Evolutionary conservation across 768 basidiomycete genomes (phyloP), one percentile per base, ranked within the genome.

Genomic region (Harrya chromipes): DNA sequence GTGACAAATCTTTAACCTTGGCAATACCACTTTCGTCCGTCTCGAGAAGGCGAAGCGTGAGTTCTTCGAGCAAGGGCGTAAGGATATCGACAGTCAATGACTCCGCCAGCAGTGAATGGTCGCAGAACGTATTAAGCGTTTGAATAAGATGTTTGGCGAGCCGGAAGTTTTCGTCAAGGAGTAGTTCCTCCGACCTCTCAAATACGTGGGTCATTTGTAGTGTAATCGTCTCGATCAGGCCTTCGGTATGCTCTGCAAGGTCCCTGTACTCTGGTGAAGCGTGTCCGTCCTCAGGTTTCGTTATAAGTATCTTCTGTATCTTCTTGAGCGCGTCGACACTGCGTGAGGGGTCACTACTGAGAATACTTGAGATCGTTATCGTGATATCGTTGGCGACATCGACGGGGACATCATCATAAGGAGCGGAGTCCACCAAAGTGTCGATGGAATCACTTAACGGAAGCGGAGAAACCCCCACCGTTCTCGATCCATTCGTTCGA

Each of bases 61-160:
- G 72, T 69, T 97, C 94, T 61, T 94, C 90, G 48, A 98, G 73
- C n/a, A 99, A 71, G 1, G 85, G 82, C 10, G 87, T 90, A 52
- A 98, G 69, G 43, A 90, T 89, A 49, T 87, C 85, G 36, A 92
- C 84, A 0, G 89, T 87, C 49, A 98, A 65, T 8, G 89, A 90
- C 64, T 94, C 89, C 11, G 93, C 90, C 41, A 99, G 78, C 54
- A 90, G 79, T 6, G 83, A 70, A 64, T 94, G 91, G 61, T 97
- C 94, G 60, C 94, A 95, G 66, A 97, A 93, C 21, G 89, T 88
- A 60, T 94, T 94, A 24, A 97, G 80, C 0, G 94, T 94, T 68
- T 97, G 94, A 54, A 98, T 95, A 46, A 98, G 81, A 68, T 98
- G 97, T 69, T 99, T 99, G 40, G 94, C 92, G 9, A 99, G 75